Evolutionary conservation across 176 grass and related monocot genomes (phyloP).

Genomic region (Carex scoparia): DNA sequence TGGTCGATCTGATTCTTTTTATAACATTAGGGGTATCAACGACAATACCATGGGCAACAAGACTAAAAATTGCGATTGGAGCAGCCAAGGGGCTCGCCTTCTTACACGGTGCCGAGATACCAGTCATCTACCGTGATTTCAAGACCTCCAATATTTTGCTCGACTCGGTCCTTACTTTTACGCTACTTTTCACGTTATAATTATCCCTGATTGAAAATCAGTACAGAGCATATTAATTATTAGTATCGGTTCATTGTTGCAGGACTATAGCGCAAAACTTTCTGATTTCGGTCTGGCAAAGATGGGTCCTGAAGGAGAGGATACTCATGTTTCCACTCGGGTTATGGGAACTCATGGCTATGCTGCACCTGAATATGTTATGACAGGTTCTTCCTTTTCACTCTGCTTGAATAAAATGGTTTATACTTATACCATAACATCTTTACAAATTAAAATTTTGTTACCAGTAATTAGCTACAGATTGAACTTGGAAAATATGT

Average conservation of each 20-base stretch:
- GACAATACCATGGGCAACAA: constrained; percentile 68
- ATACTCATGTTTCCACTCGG: constrained; percentile 88
- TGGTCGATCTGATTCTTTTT: background rate
- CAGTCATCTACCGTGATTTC: constrained; percentile 91
- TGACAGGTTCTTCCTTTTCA: constrained; percentile 41
- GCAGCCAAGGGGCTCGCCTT: constrained; percentile 89
- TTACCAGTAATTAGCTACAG: background rate
- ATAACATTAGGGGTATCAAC: constrained; percentile 45
- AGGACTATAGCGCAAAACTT: constrained; percentile 90
- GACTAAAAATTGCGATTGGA: constrained; percentile 74
- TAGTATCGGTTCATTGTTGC: background rate
- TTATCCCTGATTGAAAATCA: background rate
- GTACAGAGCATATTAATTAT: background rate
- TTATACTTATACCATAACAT: background rate
- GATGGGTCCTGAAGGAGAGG: constrained; percentile 82
- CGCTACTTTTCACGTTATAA: background rate
- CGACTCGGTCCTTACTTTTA: constrained; percentile 39
- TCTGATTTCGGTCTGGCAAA: constrained; percentile 92
- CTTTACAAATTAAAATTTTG: background rate
- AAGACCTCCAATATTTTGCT: constrained; percentile 96
- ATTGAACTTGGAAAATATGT: background rate
- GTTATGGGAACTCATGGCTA: constrained; percentile 99
- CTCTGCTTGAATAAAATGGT: background rate
- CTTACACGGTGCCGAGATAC: constrained; percentile 58
- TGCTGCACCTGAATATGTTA: constrained; percentile 85